Conservation (phyloP, 768 basidiomycete genomes). For the Mrakia blollopis region DNA sequence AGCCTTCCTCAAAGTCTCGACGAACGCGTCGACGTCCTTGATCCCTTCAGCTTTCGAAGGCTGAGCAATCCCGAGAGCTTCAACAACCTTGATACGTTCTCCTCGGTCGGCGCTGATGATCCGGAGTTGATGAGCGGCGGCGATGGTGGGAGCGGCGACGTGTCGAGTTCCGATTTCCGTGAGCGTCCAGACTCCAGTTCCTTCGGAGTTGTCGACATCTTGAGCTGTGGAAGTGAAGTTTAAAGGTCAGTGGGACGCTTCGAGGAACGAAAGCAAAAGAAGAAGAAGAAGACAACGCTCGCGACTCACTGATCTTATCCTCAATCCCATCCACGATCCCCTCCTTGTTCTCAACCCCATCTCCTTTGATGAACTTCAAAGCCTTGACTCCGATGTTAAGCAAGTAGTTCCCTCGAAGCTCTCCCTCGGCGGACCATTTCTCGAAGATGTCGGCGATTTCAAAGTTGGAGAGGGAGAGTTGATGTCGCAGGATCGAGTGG, state of each 20-base stretch:
- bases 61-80: conserved; percentile 40
- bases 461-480: conserved; percentile 39
- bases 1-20: conserved; percentile 39
- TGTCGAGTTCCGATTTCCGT: conserved; percentile 42
- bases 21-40: conserved; percentile 33
- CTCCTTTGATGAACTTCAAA: conserved; percentile 41
- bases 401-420: conserved; percentile 42
- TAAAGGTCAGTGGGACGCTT: not conserved
- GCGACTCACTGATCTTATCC: conserved; percentile 39
- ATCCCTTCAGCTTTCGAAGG: conserved; percentile 32
- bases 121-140: conserved; percentile 43
- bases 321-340: conserved; percentile 45
- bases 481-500: conserved; percentile 37
- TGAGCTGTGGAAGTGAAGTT: conserved; percentile 32
- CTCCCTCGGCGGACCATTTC: conserved; percentile 39
- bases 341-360: conserved; percentile 37
- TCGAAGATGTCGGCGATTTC: conserved; percentile 42
- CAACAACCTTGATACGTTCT: conserved; percentile 38
- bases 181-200: conserved; percentile 40
- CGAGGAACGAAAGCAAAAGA: not conserved
- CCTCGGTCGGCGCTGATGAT: conserved; percentile 42
- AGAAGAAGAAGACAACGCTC: too few relatives aligned
- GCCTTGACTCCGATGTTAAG: conserved; percentile 41
- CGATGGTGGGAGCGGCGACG: conserved; percentile 43
- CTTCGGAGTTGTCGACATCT: conserved; percentile 43